Base-by-base conservation (phyloP, 1,284 basidiomycete species). In the Melampsora occidentalis region DNA sequence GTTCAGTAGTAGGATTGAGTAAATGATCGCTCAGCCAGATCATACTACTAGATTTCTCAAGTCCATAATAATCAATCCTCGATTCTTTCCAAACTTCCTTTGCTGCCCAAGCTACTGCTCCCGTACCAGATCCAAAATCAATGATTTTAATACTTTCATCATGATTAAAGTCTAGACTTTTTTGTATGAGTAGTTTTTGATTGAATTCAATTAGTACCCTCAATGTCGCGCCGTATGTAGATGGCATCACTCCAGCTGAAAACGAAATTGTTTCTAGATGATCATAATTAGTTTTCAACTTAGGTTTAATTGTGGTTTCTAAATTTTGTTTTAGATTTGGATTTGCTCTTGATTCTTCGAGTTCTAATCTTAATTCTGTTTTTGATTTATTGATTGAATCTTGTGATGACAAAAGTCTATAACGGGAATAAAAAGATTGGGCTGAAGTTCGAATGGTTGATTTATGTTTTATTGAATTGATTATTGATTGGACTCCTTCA, bases 21-120 rank as follows among this genome's bases (percentile, higher is more conserved):
- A 76, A 46, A 4, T 68, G 66, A 68, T 76, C 28, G 35, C 59
- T 69, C n/a, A 76, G 28, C 66, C 66, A 69, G 22, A 69, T 62
- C 73, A 76, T 76, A 22, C 66, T 69, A 49, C 51, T 59, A 20
- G 73, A 76, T 69, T 76, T 76, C 57, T 76, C 73, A 12, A 68
- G 59, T 18, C 39, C 73, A 33, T 22, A 31, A 69, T 76, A 76
- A 31, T 69, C 42, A 31, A 49, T 68, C 39, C 61, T 20, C 18
- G 5, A 62, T 33, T 76, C 42, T 48, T 65, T 53, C 73, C 73
- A 76, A 53, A 76, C 28, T 69, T 76, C 53, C 18, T 67, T 51
- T 25, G 73, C 66, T n/a, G 73, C 65, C 73, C 73, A 76, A 61
- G 31, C 25, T 49, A 57, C 73, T 20, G 66, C 59, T 18, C 66